These are phyloP conservation scores for Mortierella sp. DNA, from an alignment of 371 early-diverging fungal species.

Conservation along the genomic window DNA sequence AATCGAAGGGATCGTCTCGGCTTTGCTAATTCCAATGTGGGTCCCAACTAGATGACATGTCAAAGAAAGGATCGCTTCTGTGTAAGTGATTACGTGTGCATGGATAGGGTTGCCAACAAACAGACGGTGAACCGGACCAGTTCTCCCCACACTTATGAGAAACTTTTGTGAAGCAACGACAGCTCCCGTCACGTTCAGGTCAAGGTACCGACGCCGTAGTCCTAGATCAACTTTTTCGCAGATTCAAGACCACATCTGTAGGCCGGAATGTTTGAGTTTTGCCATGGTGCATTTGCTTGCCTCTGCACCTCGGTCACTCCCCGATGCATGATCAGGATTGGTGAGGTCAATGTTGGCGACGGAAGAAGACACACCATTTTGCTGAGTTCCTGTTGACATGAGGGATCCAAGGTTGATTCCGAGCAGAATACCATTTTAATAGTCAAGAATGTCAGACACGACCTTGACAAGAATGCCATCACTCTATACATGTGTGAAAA, in stretches of 20 bases:
- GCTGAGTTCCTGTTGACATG: constrained; percentile 6
- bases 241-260: constrained; percentile 36
- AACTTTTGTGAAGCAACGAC: constrained; percentile 38
- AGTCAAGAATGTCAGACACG: constrained; percentile 31
- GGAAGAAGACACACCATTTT: constrained; percentile 39
- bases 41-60: constrained; percentile 17
- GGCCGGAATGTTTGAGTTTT: constrained; percentile 35
- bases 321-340: constrained; percentile 20
- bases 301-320: constrained; percentile 22
- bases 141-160: too few relatives aligned
- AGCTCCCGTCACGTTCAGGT: constrained; percentile 31
- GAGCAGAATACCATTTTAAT: constrained; percentile 24
- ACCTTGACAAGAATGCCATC: constrained; percentile 23
- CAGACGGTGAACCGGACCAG: too few relatives aligned
- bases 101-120: too few relatives aligned
- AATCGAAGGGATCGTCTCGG: constrained; percentile 34
- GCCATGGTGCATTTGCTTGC: constrained; percentile 28
- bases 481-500: constrained; percentile 9
- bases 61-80: constrained; percentile 32
- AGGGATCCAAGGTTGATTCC: constrained; percentile 7
- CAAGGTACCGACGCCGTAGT: constrained; percentile 30
- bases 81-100: too few relatives aligned
- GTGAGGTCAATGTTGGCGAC: constrained; percentile 32
- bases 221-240: constrained; percentile 38
- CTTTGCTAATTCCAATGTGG: constrained; percentile 26